Conservation (phyloP, 2,329 filamentous ascomycete species). For the Fusarium pseudocircinatum region DNA sequence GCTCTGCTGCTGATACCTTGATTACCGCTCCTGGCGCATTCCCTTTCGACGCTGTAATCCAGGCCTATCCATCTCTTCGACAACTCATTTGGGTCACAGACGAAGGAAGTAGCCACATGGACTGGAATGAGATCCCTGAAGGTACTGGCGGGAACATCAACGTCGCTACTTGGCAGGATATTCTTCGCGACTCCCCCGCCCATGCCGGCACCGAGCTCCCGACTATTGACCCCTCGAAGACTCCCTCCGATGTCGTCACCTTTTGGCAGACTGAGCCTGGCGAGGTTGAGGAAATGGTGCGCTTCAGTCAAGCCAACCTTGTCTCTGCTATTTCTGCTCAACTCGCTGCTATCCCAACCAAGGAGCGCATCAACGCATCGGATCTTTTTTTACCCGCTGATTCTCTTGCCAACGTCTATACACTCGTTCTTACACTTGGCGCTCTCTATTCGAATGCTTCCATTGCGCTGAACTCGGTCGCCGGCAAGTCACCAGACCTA, state of each 20-base stretch:
- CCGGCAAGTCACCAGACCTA: constrained; percentile 77
- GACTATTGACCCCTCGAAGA: constrained; percentile 62
- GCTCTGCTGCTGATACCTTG: constrained; percentile 80
- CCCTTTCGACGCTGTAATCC: constrained; percentile 77
- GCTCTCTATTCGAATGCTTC: constrained; percentile 88
- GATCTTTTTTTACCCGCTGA: constrained; percentile 90
- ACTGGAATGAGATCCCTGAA: constrained; percentile 90
- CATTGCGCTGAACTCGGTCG: constrained; percentile 88
- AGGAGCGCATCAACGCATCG: constrained; percentile 75
- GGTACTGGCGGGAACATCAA: constrained; percentile 78
- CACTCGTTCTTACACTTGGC: constrained; percentile 80
- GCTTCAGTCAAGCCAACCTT: constrained; percentile 86
- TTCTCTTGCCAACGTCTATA: constrained; percentile 80
- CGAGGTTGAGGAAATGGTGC: constrained; percentile 74
- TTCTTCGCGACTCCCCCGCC: constrained; percentile 75
- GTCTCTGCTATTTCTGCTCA: constrained; percentile 85
- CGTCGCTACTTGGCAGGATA: constrained; percentile 92
- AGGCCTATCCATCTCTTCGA: constrained; percentile 74
- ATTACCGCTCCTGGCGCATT: constrained; percentile 88
- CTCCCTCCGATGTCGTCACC: constrained; percentile 67
- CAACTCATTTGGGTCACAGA: constrained; percentile 94
- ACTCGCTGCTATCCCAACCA: constrained; percentile 77
- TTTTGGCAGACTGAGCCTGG: constrained; percentile 70
- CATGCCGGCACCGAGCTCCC: constrained; percentile 72
- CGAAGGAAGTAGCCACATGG: constrained; percentile 88